A percentile compares a stretch with the other conserved stretches of the same genome.
phyloP scores from a whole-genome alignment of 2,329 filamentous ascomycete genomes.

The Pseudonectria foliicola region DNA sequence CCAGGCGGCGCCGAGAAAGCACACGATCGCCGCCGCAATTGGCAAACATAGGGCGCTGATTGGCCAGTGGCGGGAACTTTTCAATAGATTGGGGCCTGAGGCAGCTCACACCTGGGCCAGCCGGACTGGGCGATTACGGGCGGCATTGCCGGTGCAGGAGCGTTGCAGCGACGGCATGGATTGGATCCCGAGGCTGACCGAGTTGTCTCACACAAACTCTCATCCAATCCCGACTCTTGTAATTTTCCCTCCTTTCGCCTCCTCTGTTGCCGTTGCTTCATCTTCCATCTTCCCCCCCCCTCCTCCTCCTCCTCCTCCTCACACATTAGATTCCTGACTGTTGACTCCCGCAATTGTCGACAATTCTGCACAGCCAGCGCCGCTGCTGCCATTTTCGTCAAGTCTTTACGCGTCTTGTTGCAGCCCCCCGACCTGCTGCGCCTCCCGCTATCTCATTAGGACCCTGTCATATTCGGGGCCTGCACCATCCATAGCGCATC shows the following conservation, averaged over 20 bases:
- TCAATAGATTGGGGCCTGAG: not conserved
- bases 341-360: no score
- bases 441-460: not conserved
- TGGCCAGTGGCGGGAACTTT: constrained; percentile 13
- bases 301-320: not conserved
- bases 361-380: no score
- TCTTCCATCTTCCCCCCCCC: not conserved
- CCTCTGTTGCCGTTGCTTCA: not conserved
- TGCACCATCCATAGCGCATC: constrained; percentile 16
- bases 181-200: constrained; percentile 22
- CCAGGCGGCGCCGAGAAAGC: constrained; percentile 3
- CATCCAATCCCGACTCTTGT: not conserved
- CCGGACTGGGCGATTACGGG: no score
- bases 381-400: no score
- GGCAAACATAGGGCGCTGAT: constrained; percentile 20
- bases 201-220: constrained; percentile 1
- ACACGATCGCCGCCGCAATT: constrained; percentile 13
- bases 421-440: constrained; percentile 6
- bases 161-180: not conserved
- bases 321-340: no score
- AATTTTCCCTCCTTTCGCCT: not conserved
- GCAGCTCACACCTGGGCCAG: not conserved
- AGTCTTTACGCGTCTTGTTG: no score
- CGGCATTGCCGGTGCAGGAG: no score
- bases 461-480: constrained; percentile 9